Evolutionary conservation across 1,284 basidiomycete genomes (phyloP), one percentile per base, ranked within the genome.

Genomic region (Irpex lacteus): DNA sequence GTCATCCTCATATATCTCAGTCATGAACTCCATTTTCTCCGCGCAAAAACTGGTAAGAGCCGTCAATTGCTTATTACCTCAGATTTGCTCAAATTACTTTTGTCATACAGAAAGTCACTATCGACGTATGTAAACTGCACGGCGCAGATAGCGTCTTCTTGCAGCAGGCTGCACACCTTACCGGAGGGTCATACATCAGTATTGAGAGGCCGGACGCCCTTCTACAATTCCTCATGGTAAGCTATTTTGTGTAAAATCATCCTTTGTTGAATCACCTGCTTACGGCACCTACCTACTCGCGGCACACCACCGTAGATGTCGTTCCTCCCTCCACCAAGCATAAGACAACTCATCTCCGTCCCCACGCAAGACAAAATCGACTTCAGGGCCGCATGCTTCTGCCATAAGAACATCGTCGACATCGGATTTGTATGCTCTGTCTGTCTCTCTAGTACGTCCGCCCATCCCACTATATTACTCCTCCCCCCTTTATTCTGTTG

Each of bases 1-100:
- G 15, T 91, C 93, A 5, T 86, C 90, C 1, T 92, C 94, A 34
- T 97, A 97, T 76, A 97, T 99, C 60, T 94, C 97, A 9, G 89
- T 99, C 75, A 99, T 99, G 98, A 99, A 99, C 75, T 92, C 95
- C 63, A 98, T 99, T 60, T 99, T 99, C 78, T 96, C 96, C 2
- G 98, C 98, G 0, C 98, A 99, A 76, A 99, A 99, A 79, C 84
- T 95, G 64, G 95, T 92, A 67, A 70, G 86, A 78, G 36, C 49
- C 18, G 26, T 40, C 57, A 18, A 65, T 3, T 5, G 4, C 21
- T 26, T 32, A 32, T 4, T 32, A 3, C 32, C 32, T 32, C 32
- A 4, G 3, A 32, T 32, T 8, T 44, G 40, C 18, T 32, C 59
- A 61, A 32, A 32, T 3, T 32, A 32, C 32, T 32, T 32, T 60